phyloP scores from a whole-genome alignment of 2,329 filamentous ascomycete genomes.

The Mycosphaerella arachidis region DNA sequence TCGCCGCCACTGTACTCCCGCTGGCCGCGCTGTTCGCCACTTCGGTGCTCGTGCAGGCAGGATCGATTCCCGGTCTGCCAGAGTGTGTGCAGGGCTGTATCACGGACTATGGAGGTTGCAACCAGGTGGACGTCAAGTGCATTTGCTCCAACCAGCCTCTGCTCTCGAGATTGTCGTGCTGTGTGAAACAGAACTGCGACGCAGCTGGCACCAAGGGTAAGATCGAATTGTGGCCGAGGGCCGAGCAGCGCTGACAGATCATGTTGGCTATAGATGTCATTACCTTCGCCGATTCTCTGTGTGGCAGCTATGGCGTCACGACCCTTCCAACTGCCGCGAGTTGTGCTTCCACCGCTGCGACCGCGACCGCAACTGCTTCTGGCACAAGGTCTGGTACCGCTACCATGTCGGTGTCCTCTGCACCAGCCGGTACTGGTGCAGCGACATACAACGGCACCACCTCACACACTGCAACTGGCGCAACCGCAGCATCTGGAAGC shows the following conservation, averaged over 20 bases:
- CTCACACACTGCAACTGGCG: background rate
- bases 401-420: constrained; percentile 3
- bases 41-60: constrained; percentile 12
- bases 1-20: constrained; percentile 11
- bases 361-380: constrained; percentile 9
- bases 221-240: background rate
- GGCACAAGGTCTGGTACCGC: background rate
- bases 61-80: constrained; percentile 26
- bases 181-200: constrained; percentile 36
- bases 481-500: background rate
- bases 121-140: constrained; percentile 37
- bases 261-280: constrained; percentile 35
- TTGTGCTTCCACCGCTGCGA: constrained; percentile 24
- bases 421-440: background rate
- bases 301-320: constrained; percentile 36
- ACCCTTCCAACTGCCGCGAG: constrained; percentile 39
- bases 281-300: constrained; percentile 39
- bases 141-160: constrained; percentile 38
- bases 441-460: background rate
- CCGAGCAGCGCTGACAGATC: background rate
- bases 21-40: constrained; percentile 19
- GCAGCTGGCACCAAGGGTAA: constrained; percentile 21
- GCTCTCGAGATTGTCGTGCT: constrained; percentile 39
- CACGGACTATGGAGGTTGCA: constrained; percentile 37
- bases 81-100: constrained; percentile 35